Evolutionary conservation across 768 basidiomycete genomes (phyloP), one percentile per base, ranked within the genome.

Genomic region (Phylloporus arenicola): DNA sequence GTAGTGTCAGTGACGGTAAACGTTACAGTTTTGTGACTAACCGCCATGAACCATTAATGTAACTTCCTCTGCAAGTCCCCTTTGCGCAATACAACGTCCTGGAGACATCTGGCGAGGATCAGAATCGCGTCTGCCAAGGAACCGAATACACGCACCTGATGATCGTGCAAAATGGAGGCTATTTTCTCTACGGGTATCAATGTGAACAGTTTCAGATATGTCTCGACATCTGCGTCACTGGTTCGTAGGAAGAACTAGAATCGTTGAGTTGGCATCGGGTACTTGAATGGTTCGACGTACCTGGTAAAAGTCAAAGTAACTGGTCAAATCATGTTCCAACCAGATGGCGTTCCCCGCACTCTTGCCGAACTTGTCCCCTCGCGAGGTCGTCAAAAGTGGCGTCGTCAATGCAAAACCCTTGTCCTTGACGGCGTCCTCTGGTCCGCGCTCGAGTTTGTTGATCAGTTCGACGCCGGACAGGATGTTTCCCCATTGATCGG

Each of bases 401-500:
- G 94, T 93, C 0, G 95, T 97, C 43, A 99, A 67, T 2, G 92
- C 95, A 63, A 79, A 95, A 7, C 81, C 87, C 56, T 61, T 72
- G 55, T 61, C 53, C 30, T 58, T 68, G 53, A 50, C 10, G 17
- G 13, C 17, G 7, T 48, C 50, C 33, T 46, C 42, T 6, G 44
- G 10, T 27, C 45, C 22, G 45, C 55, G 53, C 51, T 64, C 56
- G 50, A 50, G 45, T 77, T 71, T 82, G 48, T 81, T 78, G 60
- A 98, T 94, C 50, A 99, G 79, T 49, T 97, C 92, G 30, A 97
- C 74, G 19, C 96, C 96, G 24, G 91, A 88, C 27, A 95, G 71
- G 56, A 99, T 97, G 64, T 99, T 99, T 14, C 96, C 96, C 89
- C 93, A 96, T 67, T 99, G 96, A 67, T 99, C 96, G 0, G 92